Evolutionary conservation across 495 filamentous ascomycete species (phyloP).

Genomic region (Talaromyces proteolyticus): DNA sequence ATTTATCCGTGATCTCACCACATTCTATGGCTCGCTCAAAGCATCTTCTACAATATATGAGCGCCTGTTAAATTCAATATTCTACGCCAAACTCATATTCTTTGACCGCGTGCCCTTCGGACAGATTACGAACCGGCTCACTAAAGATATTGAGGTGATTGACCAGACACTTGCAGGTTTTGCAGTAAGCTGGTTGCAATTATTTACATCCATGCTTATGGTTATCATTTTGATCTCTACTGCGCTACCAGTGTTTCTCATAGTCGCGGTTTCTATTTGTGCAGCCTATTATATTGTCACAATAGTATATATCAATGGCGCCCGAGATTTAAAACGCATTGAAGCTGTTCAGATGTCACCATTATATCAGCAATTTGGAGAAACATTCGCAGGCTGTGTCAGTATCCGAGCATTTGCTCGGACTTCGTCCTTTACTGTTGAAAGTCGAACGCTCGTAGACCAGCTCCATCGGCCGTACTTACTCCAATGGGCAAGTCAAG

Average conservation of each 20-base stretch:
- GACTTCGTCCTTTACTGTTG: conserved; percentile 83
- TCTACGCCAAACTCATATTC: conserved; percentile 67
- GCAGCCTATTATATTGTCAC: conserved; percentile 77
- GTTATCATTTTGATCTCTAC: conserved; percentile 86
- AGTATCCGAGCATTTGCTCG: conserved; percentile 96
- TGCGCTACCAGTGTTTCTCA: conserved; percentile 87
- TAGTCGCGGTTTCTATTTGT: conserved; percentile 81
- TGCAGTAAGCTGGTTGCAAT: conserved; percentile 65
- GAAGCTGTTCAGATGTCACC: conserved; percentile 77
- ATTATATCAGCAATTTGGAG: conserved; percentile 95
- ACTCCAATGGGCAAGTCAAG: conserved; percentile 89
- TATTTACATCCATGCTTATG: conserved; percentile 70
- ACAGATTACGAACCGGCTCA: conserved; percentile 70
- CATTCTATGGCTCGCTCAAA: conserved; percentile 51
- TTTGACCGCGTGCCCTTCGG: conserved; percentile 74
- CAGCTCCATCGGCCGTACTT: conserved; percentile 89
- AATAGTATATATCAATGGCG: conserved; percentile 81
- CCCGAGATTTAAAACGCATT: conserved; percentile 69
- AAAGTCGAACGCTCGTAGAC: conserved; percentile 85
- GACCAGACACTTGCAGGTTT: conserved; percentile 94
- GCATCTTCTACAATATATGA: conserved; percentile 59
- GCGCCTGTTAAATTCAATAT: conserved; percentile 54
- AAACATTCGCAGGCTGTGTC: conserved; percentile 87
- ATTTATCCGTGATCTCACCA: conserved; percentile 48
- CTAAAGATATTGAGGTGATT: conserved; percentile 65